Evolutionary conservation across 352 stramenopile genomes (phyloP).

Genomic region (Chrysophaeum taylorii): DNA sequence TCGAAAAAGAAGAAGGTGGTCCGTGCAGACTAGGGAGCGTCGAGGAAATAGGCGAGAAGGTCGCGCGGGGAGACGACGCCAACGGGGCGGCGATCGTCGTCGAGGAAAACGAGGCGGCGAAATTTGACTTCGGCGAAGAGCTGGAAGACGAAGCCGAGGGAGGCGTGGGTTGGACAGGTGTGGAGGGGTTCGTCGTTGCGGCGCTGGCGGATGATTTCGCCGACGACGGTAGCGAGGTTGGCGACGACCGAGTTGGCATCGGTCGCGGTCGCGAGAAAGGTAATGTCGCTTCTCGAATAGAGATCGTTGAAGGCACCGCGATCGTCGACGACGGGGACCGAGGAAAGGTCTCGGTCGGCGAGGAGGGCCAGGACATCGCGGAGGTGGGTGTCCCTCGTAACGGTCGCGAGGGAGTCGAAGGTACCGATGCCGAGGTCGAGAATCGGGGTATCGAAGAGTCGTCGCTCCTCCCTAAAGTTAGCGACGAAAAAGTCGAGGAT

Average conservation of each 20-base stretch:
- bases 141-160: slow-evolving; percentile 56
- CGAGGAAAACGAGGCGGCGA: slow-evolving; percentile 49
- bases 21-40: no score
- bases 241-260: slow-evolving; percentile 55
- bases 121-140: slow-evolving; percentile 56
- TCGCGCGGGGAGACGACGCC: slow-evolving; percentile 52
- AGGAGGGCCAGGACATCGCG: slow-evolving; percentile 72
- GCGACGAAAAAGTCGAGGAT: slow-evolving; percentile 90
- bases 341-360: slow-evolving; percentile 41
- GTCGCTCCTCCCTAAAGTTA: slow-evolving; percentile 86
- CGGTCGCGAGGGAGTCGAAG: slow-evolving; percentile 81
- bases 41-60: slow-evolving; percentile 51
- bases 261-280: slow-evolving; percentile 58
- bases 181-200: slow-evolving; percentile 51
- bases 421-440: slow-evolving; percentile 85
- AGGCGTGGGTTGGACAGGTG: slow-evolving; percentile 44
- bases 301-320: slow-evolving; percentile 44
- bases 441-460: slow-evolving; percentile 91
- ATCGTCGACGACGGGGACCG: slow-evolving; percentile 57
- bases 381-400: slow-evolving; percentile 77
- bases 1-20: no score
- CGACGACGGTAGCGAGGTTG: slow-evolving; percentile 50
- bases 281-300: slow-evolving; percentile 64
- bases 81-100: slow-evolving; percentile 44
- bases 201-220: slow-evolving; percentile 44